Percentiles rank a stretch among this genome's conserved stretches.
Evolutionary conservation across 345 rosid species (phyloP).

Genomic region (Eucalyptus lansdowneana): DNA sequence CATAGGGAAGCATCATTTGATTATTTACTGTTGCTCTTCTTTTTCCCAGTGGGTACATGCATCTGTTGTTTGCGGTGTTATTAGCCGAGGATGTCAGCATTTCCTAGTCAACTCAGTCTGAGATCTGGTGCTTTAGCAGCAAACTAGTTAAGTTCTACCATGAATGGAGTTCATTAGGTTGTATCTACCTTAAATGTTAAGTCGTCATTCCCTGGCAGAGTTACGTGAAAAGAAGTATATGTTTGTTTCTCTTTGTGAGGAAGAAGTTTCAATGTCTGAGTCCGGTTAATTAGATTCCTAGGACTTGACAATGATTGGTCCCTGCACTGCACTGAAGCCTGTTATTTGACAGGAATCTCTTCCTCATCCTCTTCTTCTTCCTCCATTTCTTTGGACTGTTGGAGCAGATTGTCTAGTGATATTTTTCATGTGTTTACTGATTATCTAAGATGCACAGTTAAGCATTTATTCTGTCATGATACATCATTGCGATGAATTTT

Average conservation of each 20-base stretch:
- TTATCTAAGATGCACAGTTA: neutral
- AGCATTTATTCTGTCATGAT: neutral
- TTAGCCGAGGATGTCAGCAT: neutral
- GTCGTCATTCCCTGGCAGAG: neutral
- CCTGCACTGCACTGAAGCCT: neutral
- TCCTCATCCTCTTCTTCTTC: neutral
- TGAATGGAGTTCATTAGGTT: neutral
- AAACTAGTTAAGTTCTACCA: neutral
- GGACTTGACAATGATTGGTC: neutral
- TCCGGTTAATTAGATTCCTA: neutral
- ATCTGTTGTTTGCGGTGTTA: neutral
- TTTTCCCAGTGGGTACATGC: neutral
- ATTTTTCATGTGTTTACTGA: neutral
- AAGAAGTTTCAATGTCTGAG: neutral
- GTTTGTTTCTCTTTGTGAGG: neutral
- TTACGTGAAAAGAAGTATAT: neutral
- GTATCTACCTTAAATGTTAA: neutral
- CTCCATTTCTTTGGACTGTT: neutral
- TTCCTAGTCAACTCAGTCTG: neutral
- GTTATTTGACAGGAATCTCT: neutral
- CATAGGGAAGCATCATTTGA: neutral
- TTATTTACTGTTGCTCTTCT: neutral
- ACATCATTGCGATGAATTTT: neutral
- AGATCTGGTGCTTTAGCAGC: neutral
- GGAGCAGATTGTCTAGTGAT: neutral